Evolutionary conservation across 805 yeast genomes (phyloP), one percentile per base, ranked within the genome.

Genomic region (Kluyveromyces siamensis): DNA sequence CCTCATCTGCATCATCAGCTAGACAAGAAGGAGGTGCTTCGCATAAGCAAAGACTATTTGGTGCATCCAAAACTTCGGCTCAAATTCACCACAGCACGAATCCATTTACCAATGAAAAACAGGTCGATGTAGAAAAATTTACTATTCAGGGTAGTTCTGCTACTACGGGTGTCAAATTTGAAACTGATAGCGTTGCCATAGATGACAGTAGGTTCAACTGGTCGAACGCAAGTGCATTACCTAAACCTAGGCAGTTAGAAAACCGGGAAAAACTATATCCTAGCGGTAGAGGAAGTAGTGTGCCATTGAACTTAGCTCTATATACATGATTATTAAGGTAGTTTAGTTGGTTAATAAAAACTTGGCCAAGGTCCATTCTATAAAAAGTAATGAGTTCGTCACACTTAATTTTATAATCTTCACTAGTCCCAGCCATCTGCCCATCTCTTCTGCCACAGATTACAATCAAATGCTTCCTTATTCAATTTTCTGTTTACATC

Each of bases 381-480:
- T 21, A 21, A 21, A 6, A 21, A 21, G 25, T 21, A 6, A 3
- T 21, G 25, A 21, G 25, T 21, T 21, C 25, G 6, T 21, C 25
- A 21, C 6, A 21, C 25, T 4, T 21, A 21, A 30, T 30, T 36
- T 14, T 77, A 80, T 37, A 14, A 25, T 30, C 8, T 45, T n/a
- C 18, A 14, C 30, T 40, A 52, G 18, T 84, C 84, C 96, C 96
- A 89, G 0, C 97, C 97, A 57, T 87, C 95, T 55, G 77, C 81
- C 99, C 99, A 91, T 61, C 99, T 80, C 58, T 85, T 80, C 62
- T 83, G 83, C 99, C 99, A 93, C 54, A 86, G 74, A 50, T 81
- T 72, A 59, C 98, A 91, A 62, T 91, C 89, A 62, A 93, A 93
- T 48, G 71, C 72, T 7, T 87, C 87, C 67, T 93, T 93, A 1